Evolutionary conservation across 495 filamentous ascomycete species (phyloP).

Genomic region (Lophium mytilinum): DNA sequence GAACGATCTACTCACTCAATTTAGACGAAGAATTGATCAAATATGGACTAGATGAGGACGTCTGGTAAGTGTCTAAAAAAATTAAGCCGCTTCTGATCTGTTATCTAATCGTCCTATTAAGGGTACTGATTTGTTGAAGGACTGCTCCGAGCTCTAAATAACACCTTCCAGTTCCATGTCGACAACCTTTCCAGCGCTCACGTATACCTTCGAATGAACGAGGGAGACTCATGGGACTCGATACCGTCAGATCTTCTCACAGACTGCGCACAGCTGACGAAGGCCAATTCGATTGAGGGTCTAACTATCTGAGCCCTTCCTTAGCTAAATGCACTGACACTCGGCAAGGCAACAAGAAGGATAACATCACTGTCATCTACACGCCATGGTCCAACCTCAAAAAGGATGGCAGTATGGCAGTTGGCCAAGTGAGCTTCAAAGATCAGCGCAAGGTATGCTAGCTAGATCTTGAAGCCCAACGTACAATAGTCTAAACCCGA

Average conservation of each 20-base stretch:
- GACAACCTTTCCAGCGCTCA: constrained; percentile 96
- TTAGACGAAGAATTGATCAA: constrained; percentile 96
- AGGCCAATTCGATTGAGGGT: constrained; percentile 98
- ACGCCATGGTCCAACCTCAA: constrained; percentile 96
- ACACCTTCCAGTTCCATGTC: constrained; percentile 68
- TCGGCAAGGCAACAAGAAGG: constrained; percentile 82
- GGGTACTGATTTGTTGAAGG: not conserved
- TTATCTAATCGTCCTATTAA: not conserved
- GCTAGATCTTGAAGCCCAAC: not conserved
- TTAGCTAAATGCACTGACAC: not conserved
- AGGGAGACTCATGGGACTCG: constrained; percentile 77
- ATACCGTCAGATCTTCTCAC: constrained; percentile 67
- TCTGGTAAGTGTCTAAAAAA: constrained; percentile 58
- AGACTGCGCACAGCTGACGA: constrained; percentile 91
- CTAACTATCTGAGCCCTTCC: not conserved
- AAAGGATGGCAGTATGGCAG: constrained; percentile 94
- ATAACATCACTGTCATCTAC: constrained; percentile 93
- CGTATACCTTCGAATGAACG: constrained; percentile 79
- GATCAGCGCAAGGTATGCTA: constrained; percentile 56
- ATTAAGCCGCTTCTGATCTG: not conserved
- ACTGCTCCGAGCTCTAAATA: not conserved
- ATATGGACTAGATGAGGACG: constrained; percentile 85
- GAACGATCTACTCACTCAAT: not conserved
- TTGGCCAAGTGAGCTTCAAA: constrained; percentile 90
- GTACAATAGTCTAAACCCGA: not conserved